These are phyloP conservation scores for Harrya chromipes DNA, from an alignment of 768 basidiomycete species.

Conservation along the genomic window DNA sequence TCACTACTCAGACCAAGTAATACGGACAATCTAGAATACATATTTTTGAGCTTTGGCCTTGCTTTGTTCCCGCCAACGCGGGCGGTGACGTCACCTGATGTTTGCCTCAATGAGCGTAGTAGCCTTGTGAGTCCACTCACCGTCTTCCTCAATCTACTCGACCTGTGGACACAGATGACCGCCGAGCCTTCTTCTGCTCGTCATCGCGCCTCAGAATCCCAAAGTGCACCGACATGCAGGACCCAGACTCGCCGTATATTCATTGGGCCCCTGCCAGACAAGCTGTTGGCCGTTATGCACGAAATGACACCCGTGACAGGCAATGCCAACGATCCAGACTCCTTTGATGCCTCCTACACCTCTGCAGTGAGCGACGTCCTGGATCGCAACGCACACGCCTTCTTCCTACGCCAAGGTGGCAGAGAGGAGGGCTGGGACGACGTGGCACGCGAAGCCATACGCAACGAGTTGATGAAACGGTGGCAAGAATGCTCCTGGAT, in stretches of 20 bases:
- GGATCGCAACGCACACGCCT: conserved; percentile 57
- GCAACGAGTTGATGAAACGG: conserved; percentile 53
- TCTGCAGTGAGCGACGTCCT: conserved; percentile 38
- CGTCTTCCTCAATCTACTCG: background rate
- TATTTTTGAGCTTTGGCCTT: too few relatives aligned
- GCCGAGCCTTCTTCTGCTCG: conserved; percentile 2
- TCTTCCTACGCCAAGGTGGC: conserved; percentile 66
- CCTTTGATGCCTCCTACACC: conserved; percentile 33
- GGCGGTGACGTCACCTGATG: conserved; percentile 27
- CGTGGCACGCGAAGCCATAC: conserved; percentile 44
- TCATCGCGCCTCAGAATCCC: background rate
- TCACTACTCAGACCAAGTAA: conserved; percentile 21
- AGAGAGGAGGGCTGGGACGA: conserved; percentile 65
- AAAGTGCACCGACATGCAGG: background rate
- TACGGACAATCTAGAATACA: background rate
- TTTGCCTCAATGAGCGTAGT: background rate
- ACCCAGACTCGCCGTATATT: conserved; percentile 54
- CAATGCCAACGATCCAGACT: conserved; percentile 28
- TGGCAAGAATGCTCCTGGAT: conserved; percentile 75
- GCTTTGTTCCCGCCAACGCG: background rate
- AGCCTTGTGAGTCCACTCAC: background rate
- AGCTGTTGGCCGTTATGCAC: conserved; percentile 43
- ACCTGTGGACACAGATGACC: conserved; percentile 10
- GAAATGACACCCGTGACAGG: conserved; percentile 15
- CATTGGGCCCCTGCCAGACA: conserved; percentile 75